Conservation (phyloP, 352 stramenopile species). For the Globisporangium carolinianum region DNA sequence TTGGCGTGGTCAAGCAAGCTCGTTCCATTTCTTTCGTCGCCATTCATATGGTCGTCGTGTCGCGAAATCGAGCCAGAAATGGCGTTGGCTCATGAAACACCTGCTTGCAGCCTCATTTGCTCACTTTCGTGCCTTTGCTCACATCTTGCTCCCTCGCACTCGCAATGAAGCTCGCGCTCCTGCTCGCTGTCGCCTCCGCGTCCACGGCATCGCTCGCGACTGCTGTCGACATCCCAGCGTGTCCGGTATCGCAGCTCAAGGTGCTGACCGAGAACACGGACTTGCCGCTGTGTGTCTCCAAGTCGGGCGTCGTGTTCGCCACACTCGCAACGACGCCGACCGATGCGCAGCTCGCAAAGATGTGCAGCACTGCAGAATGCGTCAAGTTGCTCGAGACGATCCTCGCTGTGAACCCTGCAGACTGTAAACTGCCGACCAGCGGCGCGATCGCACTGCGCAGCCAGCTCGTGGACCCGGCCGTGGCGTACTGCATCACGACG, state of each 20-base stretch:
- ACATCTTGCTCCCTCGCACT: too few species aligned
- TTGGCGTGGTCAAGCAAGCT: too few species aligned
- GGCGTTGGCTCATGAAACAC: too few species aligned
- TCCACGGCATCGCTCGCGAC: not conserved
- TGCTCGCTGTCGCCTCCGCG: not conserved
- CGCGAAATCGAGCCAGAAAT: too few species aligned
- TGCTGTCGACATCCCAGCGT: not conserved
- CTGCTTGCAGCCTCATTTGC: too few species aligned
- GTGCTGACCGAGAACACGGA: conserved; percentile 4
- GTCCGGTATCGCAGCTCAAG: conserved; percentile 1
- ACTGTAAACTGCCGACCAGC: conserved; percentile 29
- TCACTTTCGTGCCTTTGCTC: too few species aligned
- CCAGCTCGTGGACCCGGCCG: conserved; percentile 32
- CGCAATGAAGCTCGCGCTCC: conserved; percentile 5
- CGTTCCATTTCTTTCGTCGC: too few species aligned
- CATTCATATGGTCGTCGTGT: too few species aligned
- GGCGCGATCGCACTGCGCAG: conserved; percentile 31
- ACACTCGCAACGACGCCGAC: conserved; percentile 4
- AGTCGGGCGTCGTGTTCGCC: conserved; percentile 7
- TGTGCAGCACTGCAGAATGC: conserved; percentile 24
- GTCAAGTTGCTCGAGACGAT: conserved; percentile 26
- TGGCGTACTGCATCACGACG: conserved; percentile 24
- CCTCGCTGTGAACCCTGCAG: conserved; percentile 22
- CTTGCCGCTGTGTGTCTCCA: conserved; percentile 5
- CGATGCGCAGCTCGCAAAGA: conserved; percentile 11